Percentiles rank a stretch among this genome's conserved stretches.
Conservation (phyloP, 495 filamentous ascomycete species). For the Extremus antarcticus region DNA sequence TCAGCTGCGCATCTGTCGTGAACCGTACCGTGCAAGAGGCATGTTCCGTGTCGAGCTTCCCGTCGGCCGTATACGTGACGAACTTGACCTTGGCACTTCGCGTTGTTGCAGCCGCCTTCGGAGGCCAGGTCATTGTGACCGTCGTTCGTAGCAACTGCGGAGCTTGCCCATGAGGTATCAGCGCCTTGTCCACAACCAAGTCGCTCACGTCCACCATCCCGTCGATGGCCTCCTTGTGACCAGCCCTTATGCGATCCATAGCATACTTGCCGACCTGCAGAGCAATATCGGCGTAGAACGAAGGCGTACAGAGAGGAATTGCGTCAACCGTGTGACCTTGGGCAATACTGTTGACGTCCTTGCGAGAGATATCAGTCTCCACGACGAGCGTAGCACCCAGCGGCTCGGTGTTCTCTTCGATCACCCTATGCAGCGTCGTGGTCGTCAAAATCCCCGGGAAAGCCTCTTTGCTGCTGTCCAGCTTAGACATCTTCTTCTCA, state of each 20-base stretch:
- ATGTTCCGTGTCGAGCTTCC: constrained; percentile 7
- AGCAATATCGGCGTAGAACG: constrained; percentile 68
- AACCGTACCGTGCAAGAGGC: constrained; percentile 3
- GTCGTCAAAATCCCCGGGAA: constrained; percentile 26
- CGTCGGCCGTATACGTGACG: constrained; percentile 2
- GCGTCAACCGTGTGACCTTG: constrained; percentile 67
- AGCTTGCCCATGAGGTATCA: constrained; percentile 4
- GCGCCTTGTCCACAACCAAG: constrained; percentile 12
- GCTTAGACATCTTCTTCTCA: too few relatives aligned
- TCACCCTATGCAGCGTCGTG: constrained; percentile 30
- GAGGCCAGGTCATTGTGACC: too few relatives aligned
- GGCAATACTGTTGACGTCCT: constrained; percentile 49
- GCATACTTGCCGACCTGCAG: constrained; percentile 62
- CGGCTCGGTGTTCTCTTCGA: constrained; percentile 42
- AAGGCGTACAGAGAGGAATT: constrained; percentile 41
- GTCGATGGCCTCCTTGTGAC: background rate
- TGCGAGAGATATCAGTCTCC: constrained; percentile 55
- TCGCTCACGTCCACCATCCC: constrained; percentile 13
- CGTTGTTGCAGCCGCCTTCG: constrained; percentile 21
- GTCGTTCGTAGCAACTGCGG: constrained; percentile 33
- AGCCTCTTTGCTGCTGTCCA: constrained; percentile 26
- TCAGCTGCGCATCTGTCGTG: background rate
- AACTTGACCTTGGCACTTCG: background rate
- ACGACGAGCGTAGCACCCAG: constrained; percentile 47
- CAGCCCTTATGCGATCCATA: constrained; percentile 31